Evolutionary conservation across 1,284 basidiomycete genomes (phyloP).

Genomic region (Sporisorium graminicola): DNA sequence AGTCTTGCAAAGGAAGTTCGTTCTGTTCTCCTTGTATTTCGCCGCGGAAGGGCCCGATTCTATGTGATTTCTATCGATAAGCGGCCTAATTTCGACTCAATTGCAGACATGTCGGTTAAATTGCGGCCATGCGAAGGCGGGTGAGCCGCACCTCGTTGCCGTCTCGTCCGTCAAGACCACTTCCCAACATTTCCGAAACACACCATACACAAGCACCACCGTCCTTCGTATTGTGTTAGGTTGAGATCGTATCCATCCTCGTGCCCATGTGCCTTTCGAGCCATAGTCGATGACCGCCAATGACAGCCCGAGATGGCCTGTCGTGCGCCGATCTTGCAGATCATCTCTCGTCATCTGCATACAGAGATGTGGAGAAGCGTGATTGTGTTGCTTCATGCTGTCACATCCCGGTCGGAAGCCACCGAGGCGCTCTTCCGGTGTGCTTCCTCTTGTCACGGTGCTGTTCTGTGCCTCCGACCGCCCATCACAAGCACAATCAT

Average conservation of each 20-base stretch:
- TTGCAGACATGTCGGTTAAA: constrained; percentile 26
- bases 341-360: background rate
- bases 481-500: constrained; percentile 6
- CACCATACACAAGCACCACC: background rate
- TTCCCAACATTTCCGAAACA: constrained; percentile 43
- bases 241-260: background rate
- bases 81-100: background rate
- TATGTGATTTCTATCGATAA: constrained; percentile 23
- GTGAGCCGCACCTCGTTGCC: background rate
- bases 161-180: constrained; percentile 22
- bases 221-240: constrained; percentile 6
- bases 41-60: constrained; percentile 19
- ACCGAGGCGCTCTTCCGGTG: background rate
- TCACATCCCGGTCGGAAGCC: constrained; percentile 6
- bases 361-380: background rate
- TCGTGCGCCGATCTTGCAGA: background rate
- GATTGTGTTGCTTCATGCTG: background rate
- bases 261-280: background rate
- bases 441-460: background rate
- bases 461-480: background rate
- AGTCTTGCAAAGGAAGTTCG: background rate
- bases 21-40: background rate
- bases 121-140: constrained; percentile 8
- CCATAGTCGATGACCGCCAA: background rate
- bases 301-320: background rate